Percentiles rank a stretch among this genome's conserved stretches.
Evolutionary conservation across 1,284 basidiomycete genomes (phyloP).

Genomic region (Trichosporon sp.): DNA sequence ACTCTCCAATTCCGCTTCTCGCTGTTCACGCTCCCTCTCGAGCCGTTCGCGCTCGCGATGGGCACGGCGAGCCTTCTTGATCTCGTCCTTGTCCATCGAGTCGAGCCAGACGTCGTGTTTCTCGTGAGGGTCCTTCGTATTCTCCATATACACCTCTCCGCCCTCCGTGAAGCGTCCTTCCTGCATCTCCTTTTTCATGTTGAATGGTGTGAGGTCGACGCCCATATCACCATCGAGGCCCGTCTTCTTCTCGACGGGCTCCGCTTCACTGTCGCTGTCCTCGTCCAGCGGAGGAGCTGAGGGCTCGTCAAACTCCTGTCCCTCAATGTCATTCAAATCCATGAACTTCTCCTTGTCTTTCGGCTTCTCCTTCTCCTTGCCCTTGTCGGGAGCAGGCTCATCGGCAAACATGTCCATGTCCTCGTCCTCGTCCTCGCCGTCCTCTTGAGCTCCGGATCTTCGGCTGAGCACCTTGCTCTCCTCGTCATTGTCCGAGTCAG

Average conservation of each 20-base stretch:
- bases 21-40: slow-evolving; percentile 64
- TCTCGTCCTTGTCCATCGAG: slow-evolving; percentile 75
- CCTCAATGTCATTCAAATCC: slow-evolving; percentile 87
- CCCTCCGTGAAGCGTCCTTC: slow-evolving; percentile 95
- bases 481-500: slow-evolving; percentile 77
- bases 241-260: slow-evolving; percentile 17
- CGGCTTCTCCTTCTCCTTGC: slow-evolving; percentile 22
- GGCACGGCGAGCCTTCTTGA: slow-evolving; percentile 74
- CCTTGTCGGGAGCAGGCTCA: slow-evolving; percentile 15
- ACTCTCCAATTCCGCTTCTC: slow-evolving; percentile 54
- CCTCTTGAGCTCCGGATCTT: slow-evolving; percentile 47
- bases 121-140: slow-evolving; percentile 76
- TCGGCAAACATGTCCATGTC: slow-evolving; percentile 77
- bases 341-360: slow-evolving; percentile 63
- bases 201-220: slow-evolving; percentile 87
- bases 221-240: slow-evolving; percentile 66
- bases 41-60: slow-evolving; percentile 60
- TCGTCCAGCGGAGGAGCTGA: slow-evolving; percentile 64
- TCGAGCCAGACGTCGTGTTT: slow-evolving; percentile 95
- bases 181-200: slow-evolving; percentile 98
- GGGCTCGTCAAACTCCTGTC: slow-evolving; percentile 68
- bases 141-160: slow-evolving; percentile 71
- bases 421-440: slow-evolving; percentile 53
- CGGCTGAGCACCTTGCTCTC: slow-evolving; percentile 78
- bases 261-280: slow-evolving; percentile 26